Conservation (phyloP, 768 basidiomycete species). For the Hypsizygus marmoreus region DNA sequence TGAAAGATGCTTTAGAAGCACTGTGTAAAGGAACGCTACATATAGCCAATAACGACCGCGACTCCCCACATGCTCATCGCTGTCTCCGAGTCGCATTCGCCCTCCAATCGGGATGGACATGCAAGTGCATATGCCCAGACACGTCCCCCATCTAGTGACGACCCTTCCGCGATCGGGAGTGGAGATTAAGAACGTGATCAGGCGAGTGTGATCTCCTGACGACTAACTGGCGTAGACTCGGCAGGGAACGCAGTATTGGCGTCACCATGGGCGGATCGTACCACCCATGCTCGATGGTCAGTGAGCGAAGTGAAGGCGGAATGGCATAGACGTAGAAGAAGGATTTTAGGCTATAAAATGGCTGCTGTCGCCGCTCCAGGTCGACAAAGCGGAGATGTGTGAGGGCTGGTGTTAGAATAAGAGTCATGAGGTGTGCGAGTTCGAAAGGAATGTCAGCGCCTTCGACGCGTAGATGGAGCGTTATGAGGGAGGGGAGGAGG, state of each 20-base stretch:
- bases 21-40: neutral
- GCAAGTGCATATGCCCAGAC: constrained; percentile 13
- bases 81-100: neutral
- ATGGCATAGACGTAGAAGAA: constrained; percentile 49
- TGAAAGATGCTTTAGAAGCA: neutral
- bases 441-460: constrained; percentile 63
- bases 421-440: constrained; percentile 51
- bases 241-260: constrained; percentile 34
- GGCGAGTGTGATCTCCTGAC: constrained; percentile 33
- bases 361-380: constrained; percentile 30
- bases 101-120: constrained; percentile 10
- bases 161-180: constrained; percentile 14
- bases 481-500: constrained; percentile 45
- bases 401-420: constrained; percentile 50
- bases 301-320: constrained; percentile 37
- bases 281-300: constrained; percentile 51
- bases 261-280: constrained; percentile 42
- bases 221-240: constrained; percentile 33
- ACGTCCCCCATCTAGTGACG: constrained; percentile 8
- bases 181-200: constrained; percentile 35
- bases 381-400: constrained; percentile 51
- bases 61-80: no score
- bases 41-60: no score
- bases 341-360: constrained; percentile 46
- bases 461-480: constrained; percentile 52